phyloP scores from a whole-genome alignment of 257 asterid genomes.

The Lithospermum erythrorhizon region DNA sequence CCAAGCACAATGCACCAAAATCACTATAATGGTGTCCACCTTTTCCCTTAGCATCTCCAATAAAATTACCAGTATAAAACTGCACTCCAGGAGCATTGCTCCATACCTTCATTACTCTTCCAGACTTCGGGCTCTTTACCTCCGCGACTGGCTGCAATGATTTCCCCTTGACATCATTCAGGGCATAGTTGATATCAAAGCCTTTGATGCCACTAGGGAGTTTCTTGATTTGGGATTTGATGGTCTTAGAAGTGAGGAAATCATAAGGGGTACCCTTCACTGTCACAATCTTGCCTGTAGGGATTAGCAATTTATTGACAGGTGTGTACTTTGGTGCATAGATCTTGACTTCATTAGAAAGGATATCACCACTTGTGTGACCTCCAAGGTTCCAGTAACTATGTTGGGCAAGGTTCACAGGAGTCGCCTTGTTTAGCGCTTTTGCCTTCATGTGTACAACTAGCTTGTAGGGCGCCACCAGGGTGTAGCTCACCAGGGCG shows the following conservation, averaged over 20 bases:
- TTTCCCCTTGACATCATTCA: constrained; percentile 22
- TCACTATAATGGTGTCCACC: constrained; percentile 37
- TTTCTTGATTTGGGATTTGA: constrained; percentile 32
- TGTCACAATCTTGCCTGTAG: constrained; percentile 34
- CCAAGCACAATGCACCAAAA: constrained; percentile 64
- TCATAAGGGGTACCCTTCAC: constrained; percentile 61
- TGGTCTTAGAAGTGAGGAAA: constrained; percentile 32
- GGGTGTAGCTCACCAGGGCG: constrained; percentile 36
- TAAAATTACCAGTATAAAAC: constrained; percentile 45
- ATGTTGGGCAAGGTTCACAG: constrained; percentile 74
- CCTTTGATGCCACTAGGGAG: constrained; percentile 49
- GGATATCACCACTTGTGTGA: constrained; percentile 53
- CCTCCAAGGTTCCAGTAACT: constrained; percentile 77
- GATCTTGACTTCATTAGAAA: constrained; percentile 48
- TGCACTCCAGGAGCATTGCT: constrained; percentile 58
- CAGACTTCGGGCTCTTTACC: constrained; percentile 37
- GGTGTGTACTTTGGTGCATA: constrained; percentile 58
- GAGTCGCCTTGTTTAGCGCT: constrained; percentile 60
- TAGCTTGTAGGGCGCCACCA: constrained; percentile 31
- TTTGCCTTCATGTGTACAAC: constrained; percentile 49
- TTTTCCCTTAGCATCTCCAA: constrained; percentile 42
- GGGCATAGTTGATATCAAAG: constrained; percentile 61
- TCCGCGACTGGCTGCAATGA: constrained; percentile 39
- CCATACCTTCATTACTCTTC: constrained; percentile 48
- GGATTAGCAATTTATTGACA: constrained; percentile 39